Percentiles rank a stretch among this genome's conserved stretches.
phyloP scores from a whole-genome alignment of 78 protist genomes.

The Salpingoeca rosetta region DNA sequence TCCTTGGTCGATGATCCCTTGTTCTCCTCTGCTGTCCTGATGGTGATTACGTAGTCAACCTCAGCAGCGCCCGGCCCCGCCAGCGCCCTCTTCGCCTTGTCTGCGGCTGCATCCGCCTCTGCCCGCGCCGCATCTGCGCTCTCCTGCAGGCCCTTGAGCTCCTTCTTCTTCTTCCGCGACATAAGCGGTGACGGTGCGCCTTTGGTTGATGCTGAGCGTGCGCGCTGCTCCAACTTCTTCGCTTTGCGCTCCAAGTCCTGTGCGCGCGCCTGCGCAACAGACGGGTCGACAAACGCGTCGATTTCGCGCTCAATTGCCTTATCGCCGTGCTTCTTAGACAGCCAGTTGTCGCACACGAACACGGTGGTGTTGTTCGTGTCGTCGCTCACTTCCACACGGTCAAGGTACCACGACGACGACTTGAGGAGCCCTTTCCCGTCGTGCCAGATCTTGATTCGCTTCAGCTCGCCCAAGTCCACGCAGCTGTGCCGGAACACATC shows the following conservation, averaged over 20 bases:
- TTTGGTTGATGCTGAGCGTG: background rate
- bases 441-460: background rate
- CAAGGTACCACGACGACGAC: background rate
- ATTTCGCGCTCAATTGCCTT: background rate
- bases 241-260: background rate
- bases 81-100: background rate
- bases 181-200: background rate
- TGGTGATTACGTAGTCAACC: background rate
- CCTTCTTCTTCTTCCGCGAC: background rate
- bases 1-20: background rate
- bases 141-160: background rate
- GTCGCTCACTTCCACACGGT: background rate
- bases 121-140: background rate
- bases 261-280: background rate
- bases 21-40: background rate
- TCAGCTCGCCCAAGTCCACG: background rate
- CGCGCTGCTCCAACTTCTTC: background rate
- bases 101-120: background rate
- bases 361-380: background rate
- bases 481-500: background rate
- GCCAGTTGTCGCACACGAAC: background rate
- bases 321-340: background rate
- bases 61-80: background rate
- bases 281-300: background rate
- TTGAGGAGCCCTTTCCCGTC: background rate